Evolutionary conservation across 352 stramenopile species (phyloP).

Genomic region (Peronospora tabacina): DNA sequence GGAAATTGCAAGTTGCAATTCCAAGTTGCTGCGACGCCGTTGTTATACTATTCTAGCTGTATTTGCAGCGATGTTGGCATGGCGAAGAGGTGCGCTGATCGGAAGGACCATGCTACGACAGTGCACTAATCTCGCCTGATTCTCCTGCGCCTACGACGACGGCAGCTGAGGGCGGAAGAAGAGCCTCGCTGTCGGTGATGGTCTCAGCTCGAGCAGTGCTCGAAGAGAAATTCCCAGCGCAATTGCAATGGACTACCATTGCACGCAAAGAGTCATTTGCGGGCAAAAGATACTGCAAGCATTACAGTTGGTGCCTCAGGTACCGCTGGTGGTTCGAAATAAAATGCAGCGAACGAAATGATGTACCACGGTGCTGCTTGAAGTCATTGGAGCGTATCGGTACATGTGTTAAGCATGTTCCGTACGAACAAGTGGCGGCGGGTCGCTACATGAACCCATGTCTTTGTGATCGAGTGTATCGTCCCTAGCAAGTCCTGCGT

Average conservation of each 20-base stretch:
- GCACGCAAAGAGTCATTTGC: constrained; percentile 17
- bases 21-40: not conserved
- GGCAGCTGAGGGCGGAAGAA: constrained; percentile 19
- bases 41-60: not conserved
- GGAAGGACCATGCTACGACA: not conserved
- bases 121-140: constrained; percentile 1
- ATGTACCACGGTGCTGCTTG: constrained; percentile 15
- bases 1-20: too few species aligned
- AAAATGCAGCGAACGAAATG: constrained; percentile 32
- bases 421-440: constrained; percentile 4
- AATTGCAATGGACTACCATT: constrained; percentile 9
- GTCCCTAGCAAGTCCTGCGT: not conserved
- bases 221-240: not conserved
- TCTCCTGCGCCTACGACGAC: constrained; percentile 2
- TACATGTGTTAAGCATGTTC: not conserved
- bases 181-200: not conserved
- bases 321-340: constrained; percentile 22
- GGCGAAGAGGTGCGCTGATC: constrained; percentile 9
- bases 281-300: constrained; percentile 29
- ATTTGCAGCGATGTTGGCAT: constrained; percentile 2
- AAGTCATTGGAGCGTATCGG: constrained; percentile 9
- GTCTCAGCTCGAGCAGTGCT: not conserved
- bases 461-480: not conserved
- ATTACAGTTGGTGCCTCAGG: constrained; percentile 10
- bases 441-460: not conserved